Evolutionary conservation across 805 yeast genomes (phyloP), one percentile per base, ranked within the genome.

Genomic region (Metschnikowia aberdeeniae): DNA sequence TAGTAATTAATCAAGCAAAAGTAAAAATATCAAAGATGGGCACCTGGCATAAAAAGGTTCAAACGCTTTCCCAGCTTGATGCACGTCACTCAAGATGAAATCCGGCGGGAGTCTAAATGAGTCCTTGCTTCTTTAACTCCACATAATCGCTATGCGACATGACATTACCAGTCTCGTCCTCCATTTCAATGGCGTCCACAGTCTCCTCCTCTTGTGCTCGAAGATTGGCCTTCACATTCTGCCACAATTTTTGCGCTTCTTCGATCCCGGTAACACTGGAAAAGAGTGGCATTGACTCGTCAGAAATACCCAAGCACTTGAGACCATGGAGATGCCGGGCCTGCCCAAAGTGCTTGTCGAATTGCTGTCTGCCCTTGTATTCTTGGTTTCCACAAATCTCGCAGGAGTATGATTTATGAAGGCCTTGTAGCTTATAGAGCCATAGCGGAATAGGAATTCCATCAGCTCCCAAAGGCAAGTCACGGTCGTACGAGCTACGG

Each of bases 361-460:
- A 93, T 1, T 75, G 73, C 40, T 74, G 70, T 7, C 95, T 73
- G 1, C 99, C 99, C 55, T 78, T 77, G 64, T 84, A 92, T 6
- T 70, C 67, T 28, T 66, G 62, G 55, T 86, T 81, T 5, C 95
- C 95, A 61, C 99, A 93, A 6, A 93, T 78, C 64, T 93, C 97
- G 62, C 99, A 93, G 1, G 65, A 57, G 55, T 80, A 87, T 42
- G 77, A 79, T 35, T 78, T 75, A 45, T 86, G 86, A 9, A 90
- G 70, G 0, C 99, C 99, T 56, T 89, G 89, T 36, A 90, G 69
- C 62, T 90, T 93, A 72, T 81, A 90, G 26, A 93, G 70, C 99
- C 99, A 93, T 44, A 75, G 80, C 1, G 99, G 99, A 26, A 93
- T 88, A 0, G 97, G 97, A 34, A 75, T 77, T 0, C 97, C 97